These are phyloP conservation scores for Hansenula sp. DNA, from an alignment of 1,139 yeast genomes.

Conservation along the genomic window DNA sequence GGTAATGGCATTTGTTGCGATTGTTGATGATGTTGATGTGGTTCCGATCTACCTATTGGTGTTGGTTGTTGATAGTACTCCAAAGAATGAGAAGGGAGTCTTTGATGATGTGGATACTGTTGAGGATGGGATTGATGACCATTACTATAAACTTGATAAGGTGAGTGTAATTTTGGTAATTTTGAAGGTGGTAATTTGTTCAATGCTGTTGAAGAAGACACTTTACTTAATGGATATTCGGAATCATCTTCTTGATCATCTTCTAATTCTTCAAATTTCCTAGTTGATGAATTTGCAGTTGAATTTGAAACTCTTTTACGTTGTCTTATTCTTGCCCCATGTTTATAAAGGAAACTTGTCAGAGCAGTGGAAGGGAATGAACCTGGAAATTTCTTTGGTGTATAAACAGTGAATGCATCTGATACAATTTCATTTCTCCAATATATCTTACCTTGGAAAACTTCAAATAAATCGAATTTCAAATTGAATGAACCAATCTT, in stretches of 20 bases:
- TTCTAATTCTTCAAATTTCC: conserved; percentile 1
- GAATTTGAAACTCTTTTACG: conserved; percentile 15
- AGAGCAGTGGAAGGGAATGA: conserved; percentile 23
- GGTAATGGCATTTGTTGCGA: neutral
- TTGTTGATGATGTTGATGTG: neutral
- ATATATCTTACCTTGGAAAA: conserved; percentile 17
- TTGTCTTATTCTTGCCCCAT: conserved; percentile 27
- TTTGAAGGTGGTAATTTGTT: neutral
- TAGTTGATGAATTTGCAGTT: neutral
- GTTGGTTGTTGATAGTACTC: neutral
- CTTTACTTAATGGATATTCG: neutral
- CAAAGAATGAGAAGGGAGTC: neutral
- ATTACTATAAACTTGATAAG: neutral
- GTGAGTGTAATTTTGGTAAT: neutral
- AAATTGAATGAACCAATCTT: conserved; percentile 22
- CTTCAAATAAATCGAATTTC: conserved; percentile 24
- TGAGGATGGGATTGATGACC: neutral
- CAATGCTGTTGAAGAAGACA: neutral
- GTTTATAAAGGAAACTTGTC: conserved; percentile 23
- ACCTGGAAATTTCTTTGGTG: conserved; percentile 28
- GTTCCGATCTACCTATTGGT: neutral
- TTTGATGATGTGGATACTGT: neutral
- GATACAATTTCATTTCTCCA: conserved; percentile 15
- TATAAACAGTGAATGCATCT: conserved; percentile 21
- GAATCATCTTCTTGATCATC: conserved; percentile 3